Conservation (phyloP, 441 rosid genomes). For the Erysimum pusillum region DNA sequence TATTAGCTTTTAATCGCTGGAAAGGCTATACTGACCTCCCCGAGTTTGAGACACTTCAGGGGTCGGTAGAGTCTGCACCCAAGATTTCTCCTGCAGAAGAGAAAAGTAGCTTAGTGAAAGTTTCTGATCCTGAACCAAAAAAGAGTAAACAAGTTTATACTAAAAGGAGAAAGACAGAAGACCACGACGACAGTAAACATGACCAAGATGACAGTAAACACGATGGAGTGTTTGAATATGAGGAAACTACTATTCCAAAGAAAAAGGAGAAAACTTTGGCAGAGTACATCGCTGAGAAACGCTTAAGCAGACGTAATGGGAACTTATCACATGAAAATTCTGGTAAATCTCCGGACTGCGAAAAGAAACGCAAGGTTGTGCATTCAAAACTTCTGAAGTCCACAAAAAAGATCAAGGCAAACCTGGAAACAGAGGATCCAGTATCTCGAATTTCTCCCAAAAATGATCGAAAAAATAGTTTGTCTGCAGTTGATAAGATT, state of each 20-base stretch:
- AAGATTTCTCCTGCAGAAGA: slow-evolving; percentile 50
- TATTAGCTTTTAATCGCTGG: slow-evolving; percentile 73
- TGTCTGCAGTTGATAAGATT: slow-evolving; percentile 35
- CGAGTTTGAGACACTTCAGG: slow-evolving; percentile 57
- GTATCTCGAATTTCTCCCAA: slow-evolving; percentile 35
- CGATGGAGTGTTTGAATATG: slow-evolving; percentile 51
- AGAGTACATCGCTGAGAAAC: slow-evolving; percentile 59
- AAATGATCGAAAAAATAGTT: slow-evolving; percentile 11
- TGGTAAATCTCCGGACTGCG: slow-evolving; percentile 35
- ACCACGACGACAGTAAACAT: slow-evolving; percentile 39
- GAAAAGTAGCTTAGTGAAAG: slow-evolving; percentile 37
- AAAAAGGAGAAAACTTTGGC: slow-evolving; percentile 73
- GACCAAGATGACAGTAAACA: slow-evolving; percentile 46
- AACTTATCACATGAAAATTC: slow-evolving; percentile 43
- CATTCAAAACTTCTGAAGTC: slow-evolving; percentile 36
- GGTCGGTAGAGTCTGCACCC: slow-evolving; percentile 57
- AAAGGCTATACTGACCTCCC: slow-evolving; percentile 70
- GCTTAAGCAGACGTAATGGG: slow-evolving; percentile 46
- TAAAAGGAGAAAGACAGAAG: slow-evolving; percentile 49
- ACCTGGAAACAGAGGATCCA: slow-evolving; percentile 40
- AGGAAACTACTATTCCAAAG: slow-evolving; percentile 38
- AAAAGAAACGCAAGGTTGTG: slow-evolving; percentile 59
- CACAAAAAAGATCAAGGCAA: slow-evolving; percentile 40
- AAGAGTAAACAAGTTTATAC: slow-evolving; percentile 38
- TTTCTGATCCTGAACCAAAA: slow-evolving; percentile 42